phyloP scores from a whole-genome alignment of 345 rosid species.

The Conringia planisiliqua region DNA sequence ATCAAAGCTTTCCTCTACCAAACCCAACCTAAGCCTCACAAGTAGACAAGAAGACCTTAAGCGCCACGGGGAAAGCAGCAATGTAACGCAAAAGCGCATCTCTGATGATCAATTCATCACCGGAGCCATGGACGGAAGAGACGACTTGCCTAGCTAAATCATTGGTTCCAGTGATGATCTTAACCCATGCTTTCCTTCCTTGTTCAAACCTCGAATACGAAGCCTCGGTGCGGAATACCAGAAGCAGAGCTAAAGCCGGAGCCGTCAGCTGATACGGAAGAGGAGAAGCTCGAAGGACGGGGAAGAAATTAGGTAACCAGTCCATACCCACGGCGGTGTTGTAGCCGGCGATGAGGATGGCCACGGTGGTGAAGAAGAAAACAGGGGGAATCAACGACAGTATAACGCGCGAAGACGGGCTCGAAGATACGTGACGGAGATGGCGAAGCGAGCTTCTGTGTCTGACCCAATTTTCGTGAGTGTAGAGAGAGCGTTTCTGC shows the following conservation, averaged over 20 bases:
- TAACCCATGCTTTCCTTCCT: conserved; percentile 83
- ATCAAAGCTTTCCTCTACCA: background rate
- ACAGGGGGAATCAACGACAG: conserved; percentile 90
- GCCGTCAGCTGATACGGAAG: conserved; percentile 88
- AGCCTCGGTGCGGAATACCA: conserved; percentile 92
- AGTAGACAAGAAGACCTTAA: conserved; percentile 51
- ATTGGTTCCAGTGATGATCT: conserved; percentile 60
- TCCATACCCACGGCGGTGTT: conserved; percentile 61
- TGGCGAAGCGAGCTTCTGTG: conserved; percentile 92
- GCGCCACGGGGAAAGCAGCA: conserved; percentile 81
- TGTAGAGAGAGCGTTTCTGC: conserved; percentile 67
- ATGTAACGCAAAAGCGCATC: conserved; percentile 60
- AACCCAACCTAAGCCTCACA: background rate
- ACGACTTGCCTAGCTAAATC: conserved; percentile 71
- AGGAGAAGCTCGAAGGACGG: conserved; percentile 68
- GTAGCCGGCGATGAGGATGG: conserved; percentile 55
- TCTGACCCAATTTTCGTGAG: conserved; percentile 73
- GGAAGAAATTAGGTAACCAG: conserved; percentile 64
- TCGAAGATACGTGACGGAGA: conserved; percentile 68
- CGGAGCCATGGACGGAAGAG: conserved; percentile 41
- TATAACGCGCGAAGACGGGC: conserved; percentile 74
- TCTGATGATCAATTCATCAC: conserved; percentile 42
- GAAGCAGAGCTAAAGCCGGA: conserved; percentile 83
- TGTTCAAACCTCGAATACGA: conserved; percentile 86
- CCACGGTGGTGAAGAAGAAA: conserved; percentile 62